Percentiles rank a stretch among this genome's conserved stretches.
These are phyloP conservation scores for Grosmannia clavigera DNA, from an alignment of 2,329 filamentous ascomycete genomes.

Conservation along the genomic window DNA sequence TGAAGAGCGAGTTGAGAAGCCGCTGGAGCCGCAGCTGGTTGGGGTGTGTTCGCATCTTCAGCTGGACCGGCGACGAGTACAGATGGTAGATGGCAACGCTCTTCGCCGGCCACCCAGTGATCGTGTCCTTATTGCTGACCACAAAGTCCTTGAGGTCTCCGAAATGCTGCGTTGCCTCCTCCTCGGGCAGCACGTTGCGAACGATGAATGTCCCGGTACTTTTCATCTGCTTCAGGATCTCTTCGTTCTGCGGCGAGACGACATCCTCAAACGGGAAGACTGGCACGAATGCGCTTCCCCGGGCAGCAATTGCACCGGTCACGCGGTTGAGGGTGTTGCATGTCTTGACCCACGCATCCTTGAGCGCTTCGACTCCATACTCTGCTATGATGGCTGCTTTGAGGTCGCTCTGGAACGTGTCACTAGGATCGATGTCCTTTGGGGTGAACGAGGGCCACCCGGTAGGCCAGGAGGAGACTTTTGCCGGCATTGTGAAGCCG, in stretches of 20 bases:
- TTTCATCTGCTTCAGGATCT: not conserved
- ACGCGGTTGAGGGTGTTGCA: not conserved
- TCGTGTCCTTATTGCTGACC: not conserved
- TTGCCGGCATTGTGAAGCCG: not conserved
- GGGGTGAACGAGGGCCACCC: not conserved
- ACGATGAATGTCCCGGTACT: not conserved
- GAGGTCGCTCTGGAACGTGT: not conserved
- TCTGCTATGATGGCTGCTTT: not conserved
- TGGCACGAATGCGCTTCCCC: not conserved
- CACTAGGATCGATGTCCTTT: not conserved
- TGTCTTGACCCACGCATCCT: not conserved
- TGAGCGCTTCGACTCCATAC: not conserved
- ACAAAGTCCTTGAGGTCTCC: not conserved
- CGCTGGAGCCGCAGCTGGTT: not conserved
- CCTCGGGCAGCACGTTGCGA: not conserved
- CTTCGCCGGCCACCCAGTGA: not conserved
- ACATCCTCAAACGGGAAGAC: not conserved
- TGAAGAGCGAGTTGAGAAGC: constrained; percentile 9
- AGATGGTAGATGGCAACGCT: not conserved
- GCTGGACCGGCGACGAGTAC: not conserved
- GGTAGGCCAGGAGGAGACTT: not conserved
- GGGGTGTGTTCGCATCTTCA: not conserved
- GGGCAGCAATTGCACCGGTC: not conserved
- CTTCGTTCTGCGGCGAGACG: not conserved
- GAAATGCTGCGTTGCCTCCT: not conserved